Conservation (phyloP, 2,329 filamentous ascomycete species). For the Tolypocladium tropicale region DNA sequence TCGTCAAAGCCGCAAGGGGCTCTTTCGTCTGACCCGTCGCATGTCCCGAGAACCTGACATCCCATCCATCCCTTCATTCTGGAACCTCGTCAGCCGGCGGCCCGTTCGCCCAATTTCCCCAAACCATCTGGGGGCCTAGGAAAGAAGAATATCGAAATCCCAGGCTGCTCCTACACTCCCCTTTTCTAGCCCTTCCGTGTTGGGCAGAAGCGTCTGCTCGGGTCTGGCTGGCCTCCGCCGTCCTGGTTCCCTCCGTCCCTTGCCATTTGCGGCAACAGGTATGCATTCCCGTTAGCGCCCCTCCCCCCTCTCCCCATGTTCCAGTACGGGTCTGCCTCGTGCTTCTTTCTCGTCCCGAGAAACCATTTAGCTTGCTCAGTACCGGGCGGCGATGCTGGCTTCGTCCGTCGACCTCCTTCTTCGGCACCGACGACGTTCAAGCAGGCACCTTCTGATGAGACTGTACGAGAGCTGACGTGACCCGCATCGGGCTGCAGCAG, state of each 20-base stretch:
- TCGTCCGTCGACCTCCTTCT: background rate
- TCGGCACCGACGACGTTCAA: background rate
- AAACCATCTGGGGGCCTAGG: background rate
- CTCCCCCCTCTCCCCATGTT: conserved; percentile 1
- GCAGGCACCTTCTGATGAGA: background rate
- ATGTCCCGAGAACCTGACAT: background rate
- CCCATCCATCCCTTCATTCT: conserved; percentile 2
- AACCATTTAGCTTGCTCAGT: background rate
- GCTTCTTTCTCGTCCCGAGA: background rate
- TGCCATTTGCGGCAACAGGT: conserved; percentile 8
- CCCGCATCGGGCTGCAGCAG: conserved; percentile 2
- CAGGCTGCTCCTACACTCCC: background rate
- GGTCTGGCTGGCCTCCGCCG: background rate
- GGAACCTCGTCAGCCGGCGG: conserved; percentile 2
- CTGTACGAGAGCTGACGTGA: conserved; percentile 8
- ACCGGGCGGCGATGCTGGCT: background rate
- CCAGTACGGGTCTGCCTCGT: no score
- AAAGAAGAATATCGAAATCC: background rate
- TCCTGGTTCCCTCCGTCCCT: conserved; percentile 1
- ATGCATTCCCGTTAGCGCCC: conserved; percentile 6
- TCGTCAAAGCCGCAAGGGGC: background rate
- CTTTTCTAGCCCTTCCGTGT: background rate
- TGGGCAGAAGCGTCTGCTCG: background rate
- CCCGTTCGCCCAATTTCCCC: conserved; percentile 1
- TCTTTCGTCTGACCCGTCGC: background rate